Conservation (phyloP, 371 early-diverging fungal genomes). For the Gilbertella persicaria region DNA sequence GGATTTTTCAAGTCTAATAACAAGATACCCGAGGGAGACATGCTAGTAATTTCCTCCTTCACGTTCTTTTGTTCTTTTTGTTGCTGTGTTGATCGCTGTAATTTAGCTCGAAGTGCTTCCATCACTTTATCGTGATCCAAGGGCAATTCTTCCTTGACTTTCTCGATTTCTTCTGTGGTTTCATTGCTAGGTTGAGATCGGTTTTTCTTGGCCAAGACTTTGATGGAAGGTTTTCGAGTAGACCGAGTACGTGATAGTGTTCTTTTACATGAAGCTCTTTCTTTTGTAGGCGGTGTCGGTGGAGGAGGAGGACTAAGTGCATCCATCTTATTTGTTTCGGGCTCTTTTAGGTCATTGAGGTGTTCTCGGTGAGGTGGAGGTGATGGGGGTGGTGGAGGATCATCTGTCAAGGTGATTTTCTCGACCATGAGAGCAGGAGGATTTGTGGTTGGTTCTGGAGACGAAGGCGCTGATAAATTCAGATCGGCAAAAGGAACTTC, state of each 20-base stretch:
- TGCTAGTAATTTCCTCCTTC: constrained; percentile 29
- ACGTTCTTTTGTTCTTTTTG: constrained; percentile 23
- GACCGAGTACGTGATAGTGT: constrained; percentile 41
- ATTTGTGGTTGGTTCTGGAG: constrained; percentile 28
- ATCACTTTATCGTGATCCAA: constrained; percentile 37
- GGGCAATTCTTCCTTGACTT: constrained; percentile 10
- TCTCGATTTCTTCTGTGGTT: neutral
- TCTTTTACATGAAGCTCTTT: constrained; percentile 26
- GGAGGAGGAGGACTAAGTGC: constrained; percentile 4
- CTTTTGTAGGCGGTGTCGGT: constrained; percentile 15
- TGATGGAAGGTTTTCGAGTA: constrained; percentile 30
- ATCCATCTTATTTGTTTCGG: neutral
- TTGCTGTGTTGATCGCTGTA: constrained; percentile 30
- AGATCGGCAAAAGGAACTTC: constrained; percentile 47
- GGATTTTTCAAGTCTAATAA: constrained; percentile 47
- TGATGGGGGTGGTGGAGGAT: constrained; percentile 9
- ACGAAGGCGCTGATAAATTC: constrained; percentile 37
- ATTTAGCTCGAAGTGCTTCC: constrained; percentile 37
- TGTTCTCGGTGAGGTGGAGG: neutral
- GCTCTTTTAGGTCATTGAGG: neutral
- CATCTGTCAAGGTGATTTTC: constrained; percentile 6
- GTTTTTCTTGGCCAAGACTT: constrained; percentile 32
- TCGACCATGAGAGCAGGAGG: constrained; percentile 3
- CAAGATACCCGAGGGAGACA: constrained; percentile 48
- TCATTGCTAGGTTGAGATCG: constrained; percentile 6